Percentiles rank a stretch among this genome's conserved stretches.
Conservation (phyloP, 768 basidiomycete species). For the Suillus cothurnatus region DNA sequence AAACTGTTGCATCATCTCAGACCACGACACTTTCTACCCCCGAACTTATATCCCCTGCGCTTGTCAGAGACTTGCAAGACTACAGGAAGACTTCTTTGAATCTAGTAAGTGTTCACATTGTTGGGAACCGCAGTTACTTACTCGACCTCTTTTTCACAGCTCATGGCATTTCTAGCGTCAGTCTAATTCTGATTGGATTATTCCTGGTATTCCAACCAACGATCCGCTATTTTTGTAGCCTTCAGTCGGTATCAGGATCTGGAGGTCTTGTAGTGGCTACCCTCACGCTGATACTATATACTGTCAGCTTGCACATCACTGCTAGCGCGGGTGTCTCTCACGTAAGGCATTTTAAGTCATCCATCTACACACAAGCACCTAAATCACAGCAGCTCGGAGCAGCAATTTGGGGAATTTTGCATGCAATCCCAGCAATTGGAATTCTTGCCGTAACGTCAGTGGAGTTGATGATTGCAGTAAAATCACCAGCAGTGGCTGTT, state of each 20-base stretch:
- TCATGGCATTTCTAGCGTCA: constrained; percentile 30
- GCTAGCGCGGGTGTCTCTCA: constrained; percentile 19
- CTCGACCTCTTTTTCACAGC: constrained; percentile 16
- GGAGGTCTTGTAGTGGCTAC: constrained; percentile 20
- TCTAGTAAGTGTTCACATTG: constrained; percentile 17
- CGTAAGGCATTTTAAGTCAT: constrained; percentile 14
- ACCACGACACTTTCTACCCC: neutral
- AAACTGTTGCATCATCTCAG: neutral
- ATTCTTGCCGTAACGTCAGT: constrained; percentile 23
- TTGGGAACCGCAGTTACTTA: neutral
- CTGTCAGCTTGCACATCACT: constrained; percentile 29
- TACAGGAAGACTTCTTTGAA: constrained; percentile 24
- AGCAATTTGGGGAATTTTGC: constrained; percentile 21
- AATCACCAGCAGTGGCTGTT: constrained; percentile 23
- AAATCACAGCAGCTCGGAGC: constrained; percentile 12
- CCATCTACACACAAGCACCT: neutral
- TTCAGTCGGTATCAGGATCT: constrained; percentile 27
- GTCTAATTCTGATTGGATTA: constrained; percentile 4
- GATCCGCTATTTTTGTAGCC: constrained; percentile 12
- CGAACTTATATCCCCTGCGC: constrained; percentile 12
- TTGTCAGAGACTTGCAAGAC: constrained; percentile 24
- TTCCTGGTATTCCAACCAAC: neutral
- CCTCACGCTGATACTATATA: constrained; percentile 30
- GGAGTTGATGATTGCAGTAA: constrained; percentile 19
- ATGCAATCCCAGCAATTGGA: constrained; percentile 29